These are phyloP conservation scores for Litsea cubeba DNA, from an alignment of 164 flowering plant species.

Conservation along the genomic window DNA sequence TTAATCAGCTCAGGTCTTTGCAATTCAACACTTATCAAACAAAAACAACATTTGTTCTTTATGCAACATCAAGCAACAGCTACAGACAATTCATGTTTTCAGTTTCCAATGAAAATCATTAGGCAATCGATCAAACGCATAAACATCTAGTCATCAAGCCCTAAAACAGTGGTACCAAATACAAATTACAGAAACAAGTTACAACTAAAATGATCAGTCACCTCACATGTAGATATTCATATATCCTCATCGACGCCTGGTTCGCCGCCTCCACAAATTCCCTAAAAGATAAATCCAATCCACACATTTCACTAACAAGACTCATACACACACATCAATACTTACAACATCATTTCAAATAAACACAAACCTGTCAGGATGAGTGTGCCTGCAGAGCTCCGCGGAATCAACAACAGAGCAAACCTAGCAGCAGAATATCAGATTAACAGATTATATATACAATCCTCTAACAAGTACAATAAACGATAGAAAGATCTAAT, in stretches of 20 bases:
- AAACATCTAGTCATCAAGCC: too few relatives aligned
- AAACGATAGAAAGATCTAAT: neutral
- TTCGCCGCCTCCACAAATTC: conserved; percentile 87
- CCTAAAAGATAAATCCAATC: conserved; percentile 29
- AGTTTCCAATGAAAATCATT: too few relatives aligned
- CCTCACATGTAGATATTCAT: conserved; percentile 95
- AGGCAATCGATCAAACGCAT: too few relatives aligned
- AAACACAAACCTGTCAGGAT: conserved; percentile 72
- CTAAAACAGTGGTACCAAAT: neutral
- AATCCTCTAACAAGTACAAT: neutral
- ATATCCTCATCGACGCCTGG: conserved; percentile 72
- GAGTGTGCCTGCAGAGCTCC: conserved; percentile 86
- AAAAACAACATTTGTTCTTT: too few relatives aligned
- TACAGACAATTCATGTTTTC: too few relatives aligned
- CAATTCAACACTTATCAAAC: too few relatives aligned
- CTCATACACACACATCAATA: too few relatives aligned
- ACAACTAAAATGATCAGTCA: conserved; percentile 24
- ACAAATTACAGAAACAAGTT: neutral
- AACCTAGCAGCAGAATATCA: conserved; percentile 45
- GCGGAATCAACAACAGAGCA: conserved; percentile 93
- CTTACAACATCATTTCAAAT: neutral
- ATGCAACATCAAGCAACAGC: too few relatives aligned
- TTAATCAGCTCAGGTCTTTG: too few relatives aligned
- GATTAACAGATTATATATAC: neutral
- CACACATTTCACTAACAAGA: neutral